Percentiles rank a stretch among this genome's conserved stretches.
Conservation (phyloP, 202 grass and related monocot species). For the Setaria viridis region DNA sequence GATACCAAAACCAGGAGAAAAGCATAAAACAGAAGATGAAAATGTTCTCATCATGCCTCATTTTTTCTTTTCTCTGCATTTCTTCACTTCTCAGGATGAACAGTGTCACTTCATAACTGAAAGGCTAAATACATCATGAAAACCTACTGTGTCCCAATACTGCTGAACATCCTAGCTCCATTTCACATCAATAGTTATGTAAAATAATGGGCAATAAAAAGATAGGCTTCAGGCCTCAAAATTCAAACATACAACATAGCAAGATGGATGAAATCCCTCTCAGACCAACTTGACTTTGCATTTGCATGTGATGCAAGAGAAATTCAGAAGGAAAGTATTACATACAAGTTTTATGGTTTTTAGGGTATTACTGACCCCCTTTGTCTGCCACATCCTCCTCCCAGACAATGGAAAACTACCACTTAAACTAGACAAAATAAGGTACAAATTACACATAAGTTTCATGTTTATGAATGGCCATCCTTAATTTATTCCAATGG, state of each 20-base stretch:
- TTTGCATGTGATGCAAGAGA: slow-evolving; percentile 7
- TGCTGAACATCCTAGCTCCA: neutral
- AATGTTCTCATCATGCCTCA: neutral
- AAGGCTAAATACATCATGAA: slow-evolving; percentile 14
- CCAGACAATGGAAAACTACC: neutral
- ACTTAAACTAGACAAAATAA: slow-evolving; percentile 14
- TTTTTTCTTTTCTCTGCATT: neutral
- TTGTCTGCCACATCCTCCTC: neutral
- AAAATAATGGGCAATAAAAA: neutral
- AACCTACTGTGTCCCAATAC: neutral
- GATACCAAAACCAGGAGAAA: neutral
- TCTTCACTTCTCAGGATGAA: slow-evolving; percentile 10
- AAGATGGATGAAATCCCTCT: slow-evolving; percentile 6
- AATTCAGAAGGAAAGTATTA: slow-evolving; percentile 5
- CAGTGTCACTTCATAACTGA: neutral
- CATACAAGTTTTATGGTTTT: neutral
- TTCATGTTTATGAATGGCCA: neutral
- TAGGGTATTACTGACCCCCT: neutral
- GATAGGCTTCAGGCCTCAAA: neutral
- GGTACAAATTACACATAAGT: neutral
- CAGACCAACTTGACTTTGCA: neutral
- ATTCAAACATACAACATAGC: slow-evolving; percentile 21
- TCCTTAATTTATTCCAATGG: neutral
- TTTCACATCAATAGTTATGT: neutral
- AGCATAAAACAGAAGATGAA: slow-evolving; percentile 13